phyloP scores from a whole-genome alignment of 2,329 filamentous ascomycete species.

The Stachybotrys echinatus region DNA sequence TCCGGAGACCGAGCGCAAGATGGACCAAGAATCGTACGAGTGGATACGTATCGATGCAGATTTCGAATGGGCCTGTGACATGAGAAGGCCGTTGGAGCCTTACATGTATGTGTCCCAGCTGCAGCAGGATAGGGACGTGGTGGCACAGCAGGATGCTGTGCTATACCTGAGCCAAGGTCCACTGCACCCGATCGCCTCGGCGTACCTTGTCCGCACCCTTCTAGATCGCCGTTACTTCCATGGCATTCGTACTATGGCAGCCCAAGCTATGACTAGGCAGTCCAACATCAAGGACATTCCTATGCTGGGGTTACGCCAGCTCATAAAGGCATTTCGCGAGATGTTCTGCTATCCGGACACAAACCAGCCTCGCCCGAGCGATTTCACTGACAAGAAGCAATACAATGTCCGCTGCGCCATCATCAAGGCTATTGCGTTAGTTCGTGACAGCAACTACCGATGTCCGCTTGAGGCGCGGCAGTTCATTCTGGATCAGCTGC shows the following conservation, averaged over 20 bases:
- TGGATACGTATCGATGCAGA: constrained; percentile 98
- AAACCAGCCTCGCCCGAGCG: constrained; percentile 78
- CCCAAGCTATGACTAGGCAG: constrained; percentile 71
- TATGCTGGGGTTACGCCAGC: constrained; percentile 76
- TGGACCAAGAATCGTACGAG: constrained; percentile 96
- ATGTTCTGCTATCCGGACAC: constrained; percentile 81
- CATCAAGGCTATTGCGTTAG: constrained; percentile 69
- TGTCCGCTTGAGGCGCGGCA: constrained; percentile 74
- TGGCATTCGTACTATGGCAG: constrained; percentile 83
- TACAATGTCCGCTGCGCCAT: constrained; percentile 85
- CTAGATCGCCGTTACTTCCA: constrained; percentile 92
- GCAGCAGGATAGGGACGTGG: constrained; percentile 93
- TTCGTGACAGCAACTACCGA: constrained; percentile 66
- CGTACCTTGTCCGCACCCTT: constrained; percentile 81
- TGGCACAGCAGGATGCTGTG: constrained; percentile 76
- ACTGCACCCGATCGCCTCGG: constrained; percentile 77
- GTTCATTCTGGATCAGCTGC: constrained; percentile 83
- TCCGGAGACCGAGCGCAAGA: constrained; percentile 78
- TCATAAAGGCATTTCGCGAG: constrained; percentile 80
- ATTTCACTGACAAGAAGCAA: constrained; percentile 80
- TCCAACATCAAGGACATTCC: constrained; percentile 60
- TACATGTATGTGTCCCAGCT: constrained; percentile 99
- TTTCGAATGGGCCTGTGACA: constrained; percentile 93
- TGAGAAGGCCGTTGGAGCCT: constrained; percentile 74
- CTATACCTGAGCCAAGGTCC: constrained; percentile 64